These are phyloP conservation scores for Crucibulum laeve DNA, from an alignment of 768 basidiomycete genomes.

Conservation along the genomic window DNA sequence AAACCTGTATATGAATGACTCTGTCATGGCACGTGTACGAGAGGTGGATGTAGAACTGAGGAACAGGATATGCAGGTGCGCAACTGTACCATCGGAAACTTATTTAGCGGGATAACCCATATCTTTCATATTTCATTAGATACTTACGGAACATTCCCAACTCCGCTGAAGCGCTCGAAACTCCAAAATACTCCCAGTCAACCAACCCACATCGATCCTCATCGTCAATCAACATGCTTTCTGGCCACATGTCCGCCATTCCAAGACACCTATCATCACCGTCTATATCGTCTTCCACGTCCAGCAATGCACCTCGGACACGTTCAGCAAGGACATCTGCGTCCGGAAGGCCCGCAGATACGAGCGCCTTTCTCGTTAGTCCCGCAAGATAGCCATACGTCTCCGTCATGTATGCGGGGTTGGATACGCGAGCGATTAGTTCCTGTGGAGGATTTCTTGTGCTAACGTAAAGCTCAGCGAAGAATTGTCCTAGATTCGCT, in stretches of 20 bases:
- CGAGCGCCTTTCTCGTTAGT: slow-evolving; percentile 8
- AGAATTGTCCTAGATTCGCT: slow-evolving; percentile 10
- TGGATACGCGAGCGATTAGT: slow-evolving; percentile 1
- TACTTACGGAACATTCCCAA: slow-evolving; percentile 28
- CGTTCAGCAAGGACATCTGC: slow-evolving; percentile 11
- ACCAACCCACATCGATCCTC: slow-evolving; percentile 18
- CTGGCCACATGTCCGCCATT: slow-evolving; percentile 30
- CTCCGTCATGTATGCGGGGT: slow-evolving; percentile 2
- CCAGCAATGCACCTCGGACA: slow-evolving; percentile 6
- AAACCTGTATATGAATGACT: slow-evolving; percentile 15
- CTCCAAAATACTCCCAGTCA: slow-evolving; percentile 30
- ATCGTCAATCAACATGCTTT: slow-evolving; percentile 20
- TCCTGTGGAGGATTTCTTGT: slow-evolving; percentile 9
- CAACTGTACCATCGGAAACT: slow-evolving; percentile 12
- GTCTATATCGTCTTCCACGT: slow-evolving; percentile 2
- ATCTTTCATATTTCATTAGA: background rate
- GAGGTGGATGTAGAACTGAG: slow-evolving; percentile 10
- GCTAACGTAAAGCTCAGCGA: slow-evolving; percentile 8
- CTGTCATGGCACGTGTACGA: slow-evolving; percentile 6
- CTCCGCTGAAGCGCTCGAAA: slow-evolving; percentile 21
- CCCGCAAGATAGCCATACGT: slow-evolving; percentile 8
- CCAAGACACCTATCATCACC: slow-evolving; percentile 17
- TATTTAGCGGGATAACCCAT: background rate
- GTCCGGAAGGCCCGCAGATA: slow-evolving; percentile 5
- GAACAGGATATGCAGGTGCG: slow-evolving; percentile 22